Percentiles rank a stretch among this genome's conserved stretches.
These are phyloP conservation scores for Daldinia grandis DNA, from an alignment of 495 filamentous ascomycete genomes.

Conservation along the genomic window DNA sequence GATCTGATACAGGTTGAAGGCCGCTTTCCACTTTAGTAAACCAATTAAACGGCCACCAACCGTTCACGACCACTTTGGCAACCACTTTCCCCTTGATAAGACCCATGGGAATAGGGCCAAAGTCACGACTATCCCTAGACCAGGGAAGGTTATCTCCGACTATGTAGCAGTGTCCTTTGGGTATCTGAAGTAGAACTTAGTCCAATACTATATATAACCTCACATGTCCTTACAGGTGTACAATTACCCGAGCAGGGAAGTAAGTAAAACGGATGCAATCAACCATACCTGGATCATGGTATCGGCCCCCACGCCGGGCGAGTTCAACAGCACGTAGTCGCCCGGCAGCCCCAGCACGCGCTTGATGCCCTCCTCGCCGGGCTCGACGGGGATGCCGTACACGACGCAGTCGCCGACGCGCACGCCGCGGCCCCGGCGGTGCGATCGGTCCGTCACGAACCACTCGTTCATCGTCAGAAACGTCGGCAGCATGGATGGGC, in stretches of 20 bases:
- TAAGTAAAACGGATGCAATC: background rate
- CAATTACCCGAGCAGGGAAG: background rate
- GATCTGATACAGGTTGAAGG: constrained; percentile 29
- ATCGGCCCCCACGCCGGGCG: constrained; percentile 50
- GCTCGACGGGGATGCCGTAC: constrained; percentile 75
- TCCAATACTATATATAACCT: background rate
- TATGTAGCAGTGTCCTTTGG: constrained; percentile 87
- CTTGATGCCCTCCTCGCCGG: constrained; percentile 73
- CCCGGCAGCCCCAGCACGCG: constrained; percentile 86
- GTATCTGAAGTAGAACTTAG: constrained; percentile 65
- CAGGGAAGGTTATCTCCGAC: constrained; percentile 85
- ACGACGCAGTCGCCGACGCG: constrained; percentile 83
- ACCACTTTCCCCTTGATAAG: constrained; percentile 89
- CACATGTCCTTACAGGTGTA: background rate
- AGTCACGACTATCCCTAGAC: constrained; percentile 85
- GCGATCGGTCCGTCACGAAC: constrained; percentile 69
- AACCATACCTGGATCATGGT: constrained; percentile 78
- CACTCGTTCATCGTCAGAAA: constrained; percentile 70
- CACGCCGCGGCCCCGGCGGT: constrained; percentile 73
- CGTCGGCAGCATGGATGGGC: constrained; percentile 85
- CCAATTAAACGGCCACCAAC: constrained; percentile 63
- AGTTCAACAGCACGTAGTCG: constrained; percentile 84
- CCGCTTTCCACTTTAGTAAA: constrained; percentile 51
- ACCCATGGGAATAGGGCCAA: constrained; percentile 84
- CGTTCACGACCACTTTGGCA: constrained; percentile 59